Evolutionary conservation across 2,329 filamentous ascomycete species (phyloP).

Genomic region (Amphichorda felina): DNA sequence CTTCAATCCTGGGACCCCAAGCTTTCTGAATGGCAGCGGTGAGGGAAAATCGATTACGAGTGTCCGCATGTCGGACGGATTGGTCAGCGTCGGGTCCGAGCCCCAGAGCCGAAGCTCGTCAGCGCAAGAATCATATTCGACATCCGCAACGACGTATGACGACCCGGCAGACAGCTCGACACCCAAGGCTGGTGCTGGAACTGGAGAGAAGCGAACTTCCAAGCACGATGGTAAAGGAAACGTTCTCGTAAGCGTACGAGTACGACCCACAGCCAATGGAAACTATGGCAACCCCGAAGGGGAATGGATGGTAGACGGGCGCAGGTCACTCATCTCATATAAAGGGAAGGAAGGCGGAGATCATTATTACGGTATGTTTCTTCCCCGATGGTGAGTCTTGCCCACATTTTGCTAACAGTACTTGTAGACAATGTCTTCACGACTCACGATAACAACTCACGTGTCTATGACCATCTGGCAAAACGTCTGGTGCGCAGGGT

Average conservation of each 20-base stretch:
- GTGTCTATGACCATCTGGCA: constrained; percentile 87
- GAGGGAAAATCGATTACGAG: constrained; percentile 64
- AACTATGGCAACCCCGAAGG: constrained; percentile 52
- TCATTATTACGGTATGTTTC: constrained; percentile 72
- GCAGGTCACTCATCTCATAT: constrained; percentile 71
- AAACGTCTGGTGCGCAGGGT: constrained; percentile 91
- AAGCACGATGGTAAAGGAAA: constrained; percentile 77
- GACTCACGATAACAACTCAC: constrained; percentile 84
- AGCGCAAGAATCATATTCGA: constrained; percentile 84
- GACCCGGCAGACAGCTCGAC: constrained; percentile 51
- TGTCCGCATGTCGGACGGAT: constrained; percentile 58
- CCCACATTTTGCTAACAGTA: constrained; percentile 8
- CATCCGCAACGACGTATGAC: constrained; percentile 80
- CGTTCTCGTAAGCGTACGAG: constrained; percentile 87
- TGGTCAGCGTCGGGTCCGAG: constrained; percentile 69
- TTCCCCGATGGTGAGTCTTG: too few species aligned
- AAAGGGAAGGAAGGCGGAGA: constrained; percentile 83
- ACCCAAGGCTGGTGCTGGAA: constrained; percentile 16
- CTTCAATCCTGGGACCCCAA: constrained; percentile 46
- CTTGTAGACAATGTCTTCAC: constrained; percentile 85
- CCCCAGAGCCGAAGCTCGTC: constrained; percentile 86
- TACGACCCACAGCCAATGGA: constrained; percentile 68
- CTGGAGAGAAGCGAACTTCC: constrained; percentile 34
- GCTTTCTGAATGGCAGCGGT: constrained; percentile 65
- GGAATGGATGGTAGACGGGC: constrained; percentile 88